Conservation (phyloP, 352 stramenopile species). For the Phytopythium chamaehyphon region DNA sequence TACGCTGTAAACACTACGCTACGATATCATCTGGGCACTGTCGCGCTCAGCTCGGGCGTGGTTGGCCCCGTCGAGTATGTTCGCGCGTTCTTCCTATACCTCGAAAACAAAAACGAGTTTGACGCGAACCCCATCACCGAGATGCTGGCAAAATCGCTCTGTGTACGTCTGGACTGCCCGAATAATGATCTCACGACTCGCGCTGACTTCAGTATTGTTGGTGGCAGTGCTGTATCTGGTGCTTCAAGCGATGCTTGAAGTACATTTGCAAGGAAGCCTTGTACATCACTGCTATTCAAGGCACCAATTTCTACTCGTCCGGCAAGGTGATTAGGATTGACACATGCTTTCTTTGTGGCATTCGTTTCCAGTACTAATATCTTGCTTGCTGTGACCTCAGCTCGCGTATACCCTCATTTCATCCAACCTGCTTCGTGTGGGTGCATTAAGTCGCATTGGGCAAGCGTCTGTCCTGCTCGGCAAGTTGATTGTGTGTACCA, state of each 20-base stretch:
- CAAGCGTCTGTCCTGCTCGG: slow-evolving; percentile 65
- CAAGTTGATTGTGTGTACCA: slow-evolving; percentile 75
- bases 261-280: slow-evolving; percentile 82
- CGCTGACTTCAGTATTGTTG: slow-evolving; percentile 6
- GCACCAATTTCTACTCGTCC: slow-evolving; percentile 70
- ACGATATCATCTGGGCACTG: slow-evolving; percentile 67
- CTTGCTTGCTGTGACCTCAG: slow-evolving; percentile 10
- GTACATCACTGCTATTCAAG: slow-evolving; percentile 80
- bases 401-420: slow-evolving; percentile 64
- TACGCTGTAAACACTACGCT: slow-evolving; percentile 60
- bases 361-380: too few species aligned
- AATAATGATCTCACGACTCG: slow-evolving; percentile 6
- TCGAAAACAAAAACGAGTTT: slow-evolving; percentile 81
- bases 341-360: too few species aligned
- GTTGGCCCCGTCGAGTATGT: slow-evolving; percentile 63
- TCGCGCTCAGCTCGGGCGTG: slow-evolving; percentile 56
- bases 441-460: slow-evolving; percentile 61
- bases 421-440: slow-evolving; percentile 63
- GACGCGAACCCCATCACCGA: slow-evolving; percentile 58
- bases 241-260: slow-evolving; percentile 80
- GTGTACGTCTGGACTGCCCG: slow-evolving; percentile 36
- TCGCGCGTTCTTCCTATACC: slow-evolving; percentile 74
- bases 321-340: slow-evolving; percentile 42
- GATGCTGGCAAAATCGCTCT: slow-evolving; percentile 56
- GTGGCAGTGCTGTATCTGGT: slow-evolving; percentile 78